Percentiles rank a stretch among this genome's conserved stretches.
These are phyloP conservation scores for Epichloe aotearoae DNA, from an alignment of 2,329 filamentous ascomycete genomes.

Conservation along the genomic window DNA sequence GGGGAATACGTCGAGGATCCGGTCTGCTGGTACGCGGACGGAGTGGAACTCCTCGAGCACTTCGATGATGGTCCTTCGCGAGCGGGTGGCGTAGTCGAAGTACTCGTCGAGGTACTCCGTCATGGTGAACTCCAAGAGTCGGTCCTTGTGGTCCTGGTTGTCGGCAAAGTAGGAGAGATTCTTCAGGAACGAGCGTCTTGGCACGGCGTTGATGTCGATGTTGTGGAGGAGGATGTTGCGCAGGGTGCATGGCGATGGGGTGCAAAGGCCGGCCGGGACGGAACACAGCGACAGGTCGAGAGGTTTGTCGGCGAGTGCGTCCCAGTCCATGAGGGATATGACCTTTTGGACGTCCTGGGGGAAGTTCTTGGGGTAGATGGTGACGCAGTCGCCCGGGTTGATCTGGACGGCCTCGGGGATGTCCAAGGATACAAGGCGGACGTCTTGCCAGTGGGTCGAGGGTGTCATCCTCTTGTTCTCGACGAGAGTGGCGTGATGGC, in stretches of 20 bases:
- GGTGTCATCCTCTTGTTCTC: conserved; percentile 67
- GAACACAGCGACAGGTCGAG: conserved; percentile 37
- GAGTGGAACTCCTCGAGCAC: conserved; percentile 81
- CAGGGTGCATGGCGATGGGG: conserved; percentile 42
- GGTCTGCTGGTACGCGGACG: conserved; percentile 66
- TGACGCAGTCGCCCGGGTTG: conserved; percentile 66
- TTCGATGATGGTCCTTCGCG: conserved; percentile 81
- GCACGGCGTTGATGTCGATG: conserved; percentile 81
- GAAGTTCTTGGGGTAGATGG: conserved; percentile 78
- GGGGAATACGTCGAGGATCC: conserved; percentile 62
- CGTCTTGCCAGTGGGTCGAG: conserved; percentile 77
- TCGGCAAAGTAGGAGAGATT: conserved; percentile 62
- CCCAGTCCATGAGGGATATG: conserved; percentile 70
- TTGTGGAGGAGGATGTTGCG: conserved; percentile 67
- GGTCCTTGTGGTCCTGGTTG: conserved; percentile 61
- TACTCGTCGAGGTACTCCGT: conserved; percentile 77
- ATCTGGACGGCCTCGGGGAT: conserved; percentile 18
- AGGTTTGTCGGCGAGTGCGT: conserved; percentile 52
- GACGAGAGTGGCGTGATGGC: conserved; percentile 43
- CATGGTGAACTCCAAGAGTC: conserved; percentile 71
- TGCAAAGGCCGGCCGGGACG: conserved; percentile 22
- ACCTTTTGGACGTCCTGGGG: conserved; percentile 67
- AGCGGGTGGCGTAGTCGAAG: conserved; percentile 88
- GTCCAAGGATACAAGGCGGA: conserved; percentile 60
- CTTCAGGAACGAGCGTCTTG: conserved; percentile 74